Conservation (phyloP, 2,329 filamentous ascomycete species). For the Pyrenochaeta sp. region DNA sequence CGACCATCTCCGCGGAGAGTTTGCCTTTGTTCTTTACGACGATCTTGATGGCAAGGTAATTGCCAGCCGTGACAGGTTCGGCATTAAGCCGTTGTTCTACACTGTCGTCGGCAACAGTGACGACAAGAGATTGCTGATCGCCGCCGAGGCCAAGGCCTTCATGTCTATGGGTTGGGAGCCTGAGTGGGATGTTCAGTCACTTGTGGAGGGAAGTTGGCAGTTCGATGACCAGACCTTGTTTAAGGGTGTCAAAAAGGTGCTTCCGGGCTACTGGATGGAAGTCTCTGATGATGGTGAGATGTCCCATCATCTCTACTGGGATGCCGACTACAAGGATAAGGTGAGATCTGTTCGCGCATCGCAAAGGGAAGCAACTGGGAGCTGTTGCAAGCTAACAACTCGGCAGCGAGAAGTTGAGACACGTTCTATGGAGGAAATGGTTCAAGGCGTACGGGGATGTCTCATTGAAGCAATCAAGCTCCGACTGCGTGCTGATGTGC, state of each 20-base stretch:
- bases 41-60: conserved; percentile 53
- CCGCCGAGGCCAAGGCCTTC: conserved; percentile 63
- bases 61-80: conserved; percentile 63
- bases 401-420: conserved; percentile 50
- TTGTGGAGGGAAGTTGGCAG: conserved; percentile 56
- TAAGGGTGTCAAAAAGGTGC: conserved; percentile 55
- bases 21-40: conserved; percentile 63
- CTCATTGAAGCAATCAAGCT: conserved; percentile 63
- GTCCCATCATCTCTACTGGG: conserved; percentile 61
- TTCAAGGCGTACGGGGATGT: conserved; percentile 58
- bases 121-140: conserved; percentile 52
- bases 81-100: conserved; percentile 66
- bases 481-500: conserved; percentile 65
- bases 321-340: too few species aligned
- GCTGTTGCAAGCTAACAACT: conserved; percentile 9
- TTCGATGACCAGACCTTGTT: conserved; percentile 60
- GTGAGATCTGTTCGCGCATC: conserved; percentile 21
- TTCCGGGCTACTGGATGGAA: conserved; percentile 33
- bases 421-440: conserved; percentile 60
- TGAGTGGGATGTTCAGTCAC: conserved; percentile 61
- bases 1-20: conserved; percentile 64
- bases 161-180: conserved; percentile 60
- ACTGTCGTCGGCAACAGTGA: conserved; percentile 51
- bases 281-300: too few species aligned
- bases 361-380: background rate